Conservation (phyloP, 352 stramenopile genomes). For the Peronospora belbahrii region DNA sequence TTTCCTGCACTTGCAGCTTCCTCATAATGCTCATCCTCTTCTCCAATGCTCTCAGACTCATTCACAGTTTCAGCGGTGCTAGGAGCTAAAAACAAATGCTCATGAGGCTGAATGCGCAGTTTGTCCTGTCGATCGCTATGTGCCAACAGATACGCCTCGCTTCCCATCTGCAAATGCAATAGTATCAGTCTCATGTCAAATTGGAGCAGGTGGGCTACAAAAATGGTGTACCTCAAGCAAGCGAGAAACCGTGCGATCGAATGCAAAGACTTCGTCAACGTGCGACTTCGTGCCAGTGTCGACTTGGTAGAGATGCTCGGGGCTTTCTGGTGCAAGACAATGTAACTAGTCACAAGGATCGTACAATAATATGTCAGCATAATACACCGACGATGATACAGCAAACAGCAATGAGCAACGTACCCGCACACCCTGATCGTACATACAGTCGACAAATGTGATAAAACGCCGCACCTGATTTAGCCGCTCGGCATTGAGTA, state of each 20-base stretch:
- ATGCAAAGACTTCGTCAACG: constrained; percentile 79
- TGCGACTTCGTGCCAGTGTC: constrained; percentile 47
- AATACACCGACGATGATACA: not conserved
- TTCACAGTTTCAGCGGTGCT: constrained; percentile 6
- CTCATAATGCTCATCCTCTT: constrained; percentile 16
- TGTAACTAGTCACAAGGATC: constrained; percentile 41
- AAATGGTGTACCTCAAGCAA: constrained; percentile 56
- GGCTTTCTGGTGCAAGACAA: constrained; percentile 52
- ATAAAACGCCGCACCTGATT: constrained; percentile 95
- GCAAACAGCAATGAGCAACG: constrained; percentile 22
- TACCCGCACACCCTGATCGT: constrained; percentile 84
- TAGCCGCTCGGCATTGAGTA: constrained; percentile 80
- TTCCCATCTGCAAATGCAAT: constrained; percentile 41
- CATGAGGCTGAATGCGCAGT: constrained; percentile 9
- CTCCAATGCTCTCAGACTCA: constrained; percentile 10
- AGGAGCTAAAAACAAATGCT: constrained; percentile 21
- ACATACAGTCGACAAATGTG: constrained; percentile 97
- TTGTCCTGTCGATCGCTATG: constrained; percentile 34
- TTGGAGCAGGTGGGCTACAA: not conserved
- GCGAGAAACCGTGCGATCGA: constrained; percentile 82
- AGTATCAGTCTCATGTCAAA: not conserved
- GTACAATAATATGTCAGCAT: constrained; percentile 6
- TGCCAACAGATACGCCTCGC: constrained; percentile 57
- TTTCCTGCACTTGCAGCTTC: constrained; percentile 20
- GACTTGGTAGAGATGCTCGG: constrained; percentile 56